phyloP scores from a whole-genome alignment of 768 basidiomycete genomes.

The Rubroboletus satanas region DNA sequence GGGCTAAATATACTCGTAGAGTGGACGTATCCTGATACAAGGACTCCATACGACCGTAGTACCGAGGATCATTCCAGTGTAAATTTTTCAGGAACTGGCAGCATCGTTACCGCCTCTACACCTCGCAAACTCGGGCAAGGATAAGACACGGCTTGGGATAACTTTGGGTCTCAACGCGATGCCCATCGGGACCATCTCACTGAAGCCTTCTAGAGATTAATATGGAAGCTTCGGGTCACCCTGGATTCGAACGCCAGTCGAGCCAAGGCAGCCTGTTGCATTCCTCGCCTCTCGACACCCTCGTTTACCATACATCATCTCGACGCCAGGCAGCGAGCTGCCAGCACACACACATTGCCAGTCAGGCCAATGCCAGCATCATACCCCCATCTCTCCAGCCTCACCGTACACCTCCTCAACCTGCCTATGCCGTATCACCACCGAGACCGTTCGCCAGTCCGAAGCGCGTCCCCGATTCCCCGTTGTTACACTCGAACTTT shows the following conservation, averaged over 20 bases:
- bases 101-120: conserved; percentile 11
- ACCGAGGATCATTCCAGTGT: not conserved
- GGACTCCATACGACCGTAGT: not conserved
- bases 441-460: conserved; percentile 8
- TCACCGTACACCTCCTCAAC: conserved; percentile 1
- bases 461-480: conserved; percentile 36
- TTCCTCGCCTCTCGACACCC: conserved; percentile 56
- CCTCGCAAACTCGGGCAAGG: not conserved
- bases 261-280: conserved; percentile 31
- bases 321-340: conserved; percentile 30
- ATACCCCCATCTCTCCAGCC: conserved; percentile 11
- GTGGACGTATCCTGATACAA: not conserved
- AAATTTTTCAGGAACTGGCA: conserved; percentile 9
- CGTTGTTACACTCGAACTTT: conserved; percentile 49
- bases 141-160: conserved; percentile 1
- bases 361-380: not conserved
- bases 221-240: conserved; percentile 15
- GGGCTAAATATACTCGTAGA: conserved; percentile 1
- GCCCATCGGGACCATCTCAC: not conserved
- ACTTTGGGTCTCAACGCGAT: conserved; percentile 7
- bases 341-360: not conserved
- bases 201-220: conserved; percentile 10
- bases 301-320: conserved; percentile 53
- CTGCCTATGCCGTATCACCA: conserved; percentile 1
- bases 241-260: conserved; percentile 16